A percentile compares a stretch with the other conserved stretches of the same genome.
phyloP scores from a whole-genome alignment of 2,329 filamentous ascomycete species.

The Aaosphaeria arxii region DNA sequence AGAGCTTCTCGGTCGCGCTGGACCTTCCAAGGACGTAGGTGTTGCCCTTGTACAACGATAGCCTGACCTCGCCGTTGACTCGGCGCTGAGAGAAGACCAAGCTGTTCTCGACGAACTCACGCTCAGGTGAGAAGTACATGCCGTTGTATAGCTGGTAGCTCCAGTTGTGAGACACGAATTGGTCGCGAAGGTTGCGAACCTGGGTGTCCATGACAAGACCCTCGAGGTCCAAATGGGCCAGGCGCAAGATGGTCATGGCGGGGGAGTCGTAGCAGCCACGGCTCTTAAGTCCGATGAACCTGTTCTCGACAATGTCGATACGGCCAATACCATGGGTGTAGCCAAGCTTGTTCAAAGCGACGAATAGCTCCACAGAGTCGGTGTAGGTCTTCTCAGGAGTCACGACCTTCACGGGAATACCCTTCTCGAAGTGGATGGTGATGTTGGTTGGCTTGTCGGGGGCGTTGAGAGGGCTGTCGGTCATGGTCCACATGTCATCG shows the following conservation, averaged over 20 bases:
- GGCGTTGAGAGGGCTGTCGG: constrained; percentile 64
- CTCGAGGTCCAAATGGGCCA: constrained; percentile 61
- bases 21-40: constrained; percentile 59
- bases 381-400: constrained; percentile 59
- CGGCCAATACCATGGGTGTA: constrained; percentile 71
- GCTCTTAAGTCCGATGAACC: constrained; percentile 76
- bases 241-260: constrained; percentile 47
- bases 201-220: constrained; percentile 67
- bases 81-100: constrained; percentile 37
- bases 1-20: constrained; percentile 66
- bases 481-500: constrained; percentile 77
- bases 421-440: constrained; percentile 69
- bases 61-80: constrained; percentile 53
- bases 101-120: constrained; percentile 67
- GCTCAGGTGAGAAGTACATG: constrained; percentile 68
- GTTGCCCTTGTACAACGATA: constrained; percentile 66
- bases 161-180: constrained; percentile 59
- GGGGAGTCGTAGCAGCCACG: constrained; percentile 72
- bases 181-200: constrained; percentile 66
- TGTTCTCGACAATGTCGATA: constrained; percentile 81
- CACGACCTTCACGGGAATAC: constrained; percentile 68
- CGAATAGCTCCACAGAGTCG: constrained; percentile 70
- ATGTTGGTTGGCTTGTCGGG: constrained; percentile 70
- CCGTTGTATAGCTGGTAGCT: constrained; percentile 56
- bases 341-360: constrained; percentile 68